These are phyloP conservation scores for Forsythia viridissima DNA, from an alignment of 257 asterid species.

Conservation along the genomic window DNA sequence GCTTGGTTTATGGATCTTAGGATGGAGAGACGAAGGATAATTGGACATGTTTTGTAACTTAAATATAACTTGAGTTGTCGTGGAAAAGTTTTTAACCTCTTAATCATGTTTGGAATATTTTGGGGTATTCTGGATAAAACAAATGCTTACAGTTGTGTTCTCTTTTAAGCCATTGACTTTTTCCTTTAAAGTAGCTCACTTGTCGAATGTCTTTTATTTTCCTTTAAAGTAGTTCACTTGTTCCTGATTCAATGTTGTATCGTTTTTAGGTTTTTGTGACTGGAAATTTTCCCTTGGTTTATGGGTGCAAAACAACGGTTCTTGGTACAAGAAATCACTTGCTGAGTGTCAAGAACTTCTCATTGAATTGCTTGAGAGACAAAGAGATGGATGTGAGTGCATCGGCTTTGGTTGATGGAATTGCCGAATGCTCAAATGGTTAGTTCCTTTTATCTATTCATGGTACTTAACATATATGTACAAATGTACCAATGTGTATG, in stretches of 20 bases:
- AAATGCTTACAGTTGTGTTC: too few species aligned
- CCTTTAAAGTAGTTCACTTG: neutral
- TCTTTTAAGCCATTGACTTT: too few species aligned
- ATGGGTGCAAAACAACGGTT: conserved; percentile 33
- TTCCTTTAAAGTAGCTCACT: too few species aligned
- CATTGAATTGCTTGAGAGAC: conserved; percentile 49
- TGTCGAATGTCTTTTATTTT: too few species aligned
- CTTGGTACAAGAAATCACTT: conserved; percentile 29
- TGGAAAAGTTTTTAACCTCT: too few species aligned
- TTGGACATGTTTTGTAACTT: too few species aligned
- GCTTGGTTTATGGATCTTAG: too few species aligned
- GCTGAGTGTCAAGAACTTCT: conserved; percentile 33
- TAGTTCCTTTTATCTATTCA: neutral
- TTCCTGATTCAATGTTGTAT: conserved; percentile 13
- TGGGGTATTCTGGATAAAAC: too few species aligned
- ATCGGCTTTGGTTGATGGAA: conserved; percentile 46
- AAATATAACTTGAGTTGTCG: too few species aligned
- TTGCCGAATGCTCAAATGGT: conserved; percentile 54
- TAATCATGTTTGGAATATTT: too few species aligned
- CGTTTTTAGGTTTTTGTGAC: conserved; percentile 44
- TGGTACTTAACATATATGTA: neutral
- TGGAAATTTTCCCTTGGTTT: conserved; percentile 33
- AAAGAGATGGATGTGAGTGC: conserved; percentile 60
- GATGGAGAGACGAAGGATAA: too few species aligned
- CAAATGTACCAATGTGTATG: neutral